Base-by-base conservation (phyloP, 2,329 filamentous ascomycete species). In the Calonectria hawksworthii region DNA sequence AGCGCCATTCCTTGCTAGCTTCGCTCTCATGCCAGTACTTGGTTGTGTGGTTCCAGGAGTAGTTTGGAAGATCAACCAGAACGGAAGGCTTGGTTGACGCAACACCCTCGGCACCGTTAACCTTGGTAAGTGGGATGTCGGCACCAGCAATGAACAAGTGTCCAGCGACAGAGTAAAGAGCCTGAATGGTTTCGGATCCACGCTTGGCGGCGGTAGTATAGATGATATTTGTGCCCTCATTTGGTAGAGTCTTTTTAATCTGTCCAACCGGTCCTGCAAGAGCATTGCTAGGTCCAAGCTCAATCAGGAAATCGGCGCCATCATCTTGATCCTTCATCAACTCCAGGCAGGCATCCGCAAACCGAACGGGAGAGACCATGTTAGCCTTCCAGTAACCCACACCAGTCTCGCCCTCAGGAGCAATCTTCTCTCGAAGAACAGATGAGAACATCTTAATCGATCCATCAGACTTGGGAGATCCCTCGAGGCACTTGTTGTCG, bases 21-120 rank as follows among this genome's bases (percentile, higher is more conserved):
- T 84, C 82, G 1, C 84, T 84, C 70, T 89, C 87, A 71, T 86
- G 82, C 87, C 87, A 89, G 76, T 88, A 87, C 18, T 75, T 79
- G 9, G 83, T 85, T 21, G 83, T 80, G 70, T 88, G 87, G 56
- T 88, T 88, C 87, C 87, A 89, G 5, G 85, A 83, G 66, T 89
- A 89, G 1, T 83, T 82, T 1, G 88, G 88, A 51, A 89, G 80
- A 68, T 85, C 85, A 6, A 82, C 75, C 36, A 73, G 38, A 4
- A 88, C 76, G 7, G 82, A 74, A 16, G 44, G 32, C 38, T 72
- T 72, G 8, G 23, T 47, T 47, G 41, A n/a, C 1, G 41, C 11
- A n/a, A 16, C 36, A 16, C 41, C 44, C 23, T 41, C 56, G 3
- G 14, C 56, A 21, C 23, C 38, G 44, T 75, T 75, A 32, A 75